Evolutionary conservation across 768 basidiomycete genomes (phyloP).

Genomic region (Boletus pseudo-olivaceus): DNA sequence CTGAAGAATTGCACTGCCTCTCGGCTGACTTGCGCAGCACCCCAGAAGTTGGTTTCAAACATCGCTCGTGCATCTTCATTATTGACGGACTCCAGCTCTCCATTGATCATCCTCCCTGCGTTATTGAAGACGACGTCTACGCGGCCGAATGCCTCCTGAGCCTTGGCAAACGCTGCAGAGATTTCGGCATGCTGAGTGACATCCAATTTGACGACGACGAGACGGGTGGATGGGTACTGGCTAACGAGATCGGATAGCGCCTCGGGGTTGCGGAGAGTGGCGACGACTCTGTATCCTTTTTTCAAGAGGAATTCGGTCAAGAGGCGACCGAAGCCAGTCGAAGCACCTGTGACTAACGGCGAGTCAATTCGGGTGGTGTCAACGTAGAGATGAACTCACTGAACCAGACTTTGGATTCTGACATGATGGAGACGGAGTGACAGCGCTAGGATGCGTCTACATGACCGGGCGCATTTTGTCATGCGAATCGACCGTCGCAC

Average conservation of each 20-base stretch:
- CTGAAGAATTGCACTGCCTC: conserved; percentile 35
- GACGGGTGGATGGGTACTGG: conserved; percentile 17
- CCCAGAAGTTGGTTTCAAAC: conserved; percentile 40
- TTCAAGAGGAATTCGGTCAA: conserved; percentile 32
- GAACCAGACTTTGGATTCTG: neutral
- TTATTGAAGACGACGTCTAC: conserved; percentile 40
- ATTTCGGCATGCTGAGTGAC: conserved; percentile 29
- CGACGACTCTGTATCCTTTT: conserved; percentile 37
- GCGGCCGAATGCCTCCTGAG: conserved; percentile 31
- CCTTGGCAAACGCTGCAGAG: conserved; percentile 24
- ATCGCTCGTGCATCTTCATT: conserved; percentile 30
- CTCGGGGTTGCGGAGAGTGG: conserved; percentile 42
- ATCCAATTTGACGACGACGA: conserved; percentile 30
- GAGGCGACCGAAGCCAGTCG: conserved; percentile 37
- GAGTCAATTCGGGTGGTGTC: neutral
- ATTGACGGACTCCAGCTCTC: conserved; percentile 35
- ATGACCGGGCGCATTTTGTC: neutral
- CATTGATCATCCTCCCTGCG: conserved; percentile 27
- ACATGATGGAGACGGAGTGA: neutral
- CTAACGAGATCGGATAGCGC: conserved; percentile 27
- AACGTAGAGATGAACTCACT: neutral
- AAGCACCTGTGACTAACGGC: conserved; percentile 37
- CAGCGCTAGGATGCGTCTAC: neutral
- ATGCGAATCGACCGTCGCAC: too few species aligned
- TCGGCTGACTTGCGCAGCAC: conserved; percentile 27